Conservation (phyloP, 2,329 filamentous ascomycete genomes). For the Paecilomyces dactylethromorphus region DNA sequence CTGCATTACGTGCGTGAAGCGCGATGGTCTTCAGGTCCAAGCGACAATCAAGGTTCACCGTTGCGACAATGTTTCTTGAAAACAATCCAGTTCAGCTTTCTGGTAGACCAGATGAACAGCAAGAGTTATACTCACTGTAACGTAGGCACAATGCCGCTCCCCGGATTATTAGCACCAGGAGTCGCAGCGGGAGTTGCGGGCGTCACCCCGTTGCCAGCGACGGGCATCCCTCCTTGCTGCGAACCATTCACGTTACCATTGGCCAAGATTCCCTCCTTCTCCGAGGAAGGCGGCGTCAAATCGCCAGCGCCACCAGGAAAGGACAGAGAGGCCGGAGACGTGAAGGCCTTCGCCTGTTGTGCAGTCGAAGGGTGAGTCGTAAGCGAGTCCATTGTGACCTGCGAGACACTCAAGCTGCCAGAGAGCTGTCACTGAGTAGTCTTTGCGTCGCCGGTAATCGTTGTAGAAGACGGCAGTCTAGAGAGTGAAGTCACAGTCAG, state of each 20-base stretch:
- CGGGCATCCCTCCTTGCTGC: constrained; percentile 53
- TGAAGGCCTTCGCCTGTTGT: constrained; percentile 91
- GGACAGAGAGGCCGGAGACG: constrained; percentile 82
- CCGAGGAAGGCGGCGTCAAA: constrained; percentile 70
- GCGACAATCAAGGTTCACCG: constrained; percentile 95
- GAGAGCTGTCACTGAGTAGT: constrained; percentile 15
- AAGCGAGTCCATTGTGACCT: constrained; percentile 70
- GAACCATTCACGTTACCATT: constrained; percentile 41
- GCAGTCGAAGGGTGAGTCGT: constrained; percentile 89
- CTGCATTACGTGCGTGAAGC: constrained; percentile 93
- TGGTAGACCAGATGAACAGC: constrained; percentile 39
- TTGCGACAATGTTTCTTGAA: constrained; percentile 94
- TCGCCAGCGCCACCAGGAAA: constrained; percentile 81
- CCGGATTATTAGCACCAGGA: constrained; percentile 72
- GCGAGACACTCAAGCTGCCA: constrained; percentile 19
- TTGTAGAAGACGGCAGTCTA: constrained; percentile 19
- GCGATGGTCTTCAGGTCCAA: constrained; percentile 98
- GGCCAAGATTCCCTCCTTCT: constrained; percentile 55
- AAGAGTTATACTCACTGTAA: constrained; percentile 81
- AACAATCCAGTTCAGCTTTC: constrained; percentile 42
- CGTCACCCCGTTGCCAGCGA: constrained; percentile 71
- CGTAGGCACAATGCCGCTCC: constrained; percentile 85
- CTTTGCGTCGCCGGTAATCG: background rate
- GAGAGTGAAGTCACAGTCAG: constrained; percentile 3
- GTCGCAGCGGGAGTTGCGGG: constrained; percentile 88